phyloP scores from a whole-genome alignment of 495 filamentous ascomycete species.

The Penicillium waksmanii region DNA sequence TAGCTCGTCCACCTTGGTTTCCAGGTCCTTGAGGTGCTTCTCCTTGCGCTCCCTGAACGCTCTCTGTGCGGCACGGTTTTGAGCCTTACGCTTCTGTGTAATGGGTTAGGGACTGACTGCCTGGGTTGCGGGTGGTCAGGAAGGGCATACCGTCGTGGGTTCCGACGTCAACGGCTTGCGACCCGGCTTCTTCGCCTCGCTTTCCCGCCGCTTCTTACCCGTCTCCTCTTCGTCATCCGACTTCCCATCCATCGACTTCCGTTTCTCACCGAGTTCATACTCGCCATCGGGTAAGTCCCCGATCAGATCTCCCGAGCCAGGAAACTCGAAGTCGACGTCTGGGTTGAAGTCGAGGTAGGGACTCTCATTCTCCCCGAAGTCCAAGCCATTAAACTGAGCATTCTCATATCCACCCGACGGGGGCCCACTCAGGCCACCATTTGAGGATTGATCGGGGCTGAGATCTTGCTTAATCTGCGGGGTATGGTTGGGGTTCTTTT shows the following conservation, averaged over 20 bases:
- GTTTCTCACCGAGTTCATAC: slow-evolving; percentile 60
- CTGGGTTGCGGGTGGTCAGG: not conserved
- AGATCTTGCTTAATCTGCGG: slow-evolving; percentile 31
- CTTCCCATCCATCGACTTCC: slow-evolving; percentile 79
- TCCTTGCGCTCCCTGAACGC: slow-evolving; percentile 98
- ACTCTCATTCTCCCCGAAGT: slow-evolving; percentile 65
- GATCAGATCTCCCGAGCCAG: slow-evolving; percentile 66
- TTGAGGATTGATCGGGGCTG: slow-evolving; percentile 40
- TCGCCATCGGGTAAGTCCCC: slow-evolving; percentile 70
- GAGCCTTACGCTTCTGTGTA: slow-evolving; percentile 94
- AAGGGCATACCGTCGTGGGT: slow-evolving; percentile 81
- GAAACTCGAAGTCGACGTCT: slow-evolving; percentile 72
- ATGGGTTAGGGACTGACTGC: slow-evolving; percentile 45
- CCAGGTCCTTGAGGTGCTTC: slow-evolving; percentile 93
- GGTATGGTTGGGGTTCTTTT: slow-evolving; percentile 34
- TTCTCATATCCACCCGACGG: slow-evolving; percentile 58
- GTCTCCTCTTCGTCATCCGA: slow-evolving; percentile 70
- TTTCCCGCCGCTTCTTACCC: slow-evolving; percentile 79
- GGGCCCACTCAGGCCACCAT: slow-evolving; percentile 47
- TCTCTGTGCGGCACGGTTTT: slow-evolving; percentile 94
- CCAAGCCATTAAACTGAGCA: slow-evolving; percentile 44
- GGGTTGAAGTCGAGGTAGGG: slow-evolving; percentile 83
- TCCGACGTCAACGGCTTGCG: slow-evolving; percentile 95
- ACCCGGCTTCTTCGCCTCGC: slow-evolving; percentile 90
- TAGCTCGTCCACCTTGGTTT: slow-evolving; percentile 92